Base-by-base conservation (phyloP, 1,139 yeast species). In the Debaryomycetaceae sp. region DNA sequence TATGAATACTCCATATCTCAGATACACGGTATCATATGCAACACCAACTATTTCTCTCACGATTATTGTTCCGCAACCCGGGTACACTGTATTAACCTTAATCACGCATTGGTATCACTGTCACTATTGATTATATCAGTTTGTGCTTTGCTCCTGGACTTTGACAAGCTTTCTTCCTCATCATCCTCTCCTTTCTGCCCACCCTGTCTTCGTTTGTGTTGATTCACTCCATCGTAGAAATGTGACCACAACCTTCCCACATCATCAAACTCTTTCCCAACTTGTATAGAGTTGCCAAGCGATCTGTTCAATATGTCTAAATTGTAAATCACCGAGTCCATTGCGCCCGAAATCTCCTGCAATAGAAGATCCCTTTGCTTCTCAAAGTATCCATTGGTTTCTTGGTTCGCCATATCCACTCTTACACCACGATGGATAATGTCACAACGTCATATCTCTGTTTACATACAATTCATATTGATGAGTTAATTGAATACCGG, bases 221-320 rank as follows among this genome's bases (percentile, higher is more conserved):
- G 63, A 38, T 58, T 61, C 44, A 60, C 47, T 1, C 76, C 75
- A 49, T 65, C 68, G 49, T 74, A 74, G 50, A 73, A 73, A 40
- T 65, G 66, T 6, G 64, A 57, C 79, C 79, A 74, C 37, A 73
- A 58, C 24, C 69, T 57, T 14, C 76, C 76, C 27, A 72, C 76
- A 45, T 72, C 70, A 45, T 72, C 76, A 50, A 74, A 74, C 45
- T 72, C 77, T 45, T 71, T 71, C 5, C 78, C 76, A 1, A 73
- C 76, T 46, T 72, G 75, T 14, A 73, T 59, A 27, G 73, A 67
- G 46, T 69, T 73, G 44, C 67, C 65, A 42, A 74, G 60, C 1
- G 76, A 65, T 35, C 78, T 53, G 51, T 74, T 74, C 46, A 74
- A 63, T 13, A 67, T 63, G 37, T 72, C 76, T 41, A 74, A 56